These are phyloP conservation scores for Trichophyton mentagrophytes DNA, from an alignment of 2,329 filamentous ascomycete genomes.

Conservation along the genomic window DNA sequence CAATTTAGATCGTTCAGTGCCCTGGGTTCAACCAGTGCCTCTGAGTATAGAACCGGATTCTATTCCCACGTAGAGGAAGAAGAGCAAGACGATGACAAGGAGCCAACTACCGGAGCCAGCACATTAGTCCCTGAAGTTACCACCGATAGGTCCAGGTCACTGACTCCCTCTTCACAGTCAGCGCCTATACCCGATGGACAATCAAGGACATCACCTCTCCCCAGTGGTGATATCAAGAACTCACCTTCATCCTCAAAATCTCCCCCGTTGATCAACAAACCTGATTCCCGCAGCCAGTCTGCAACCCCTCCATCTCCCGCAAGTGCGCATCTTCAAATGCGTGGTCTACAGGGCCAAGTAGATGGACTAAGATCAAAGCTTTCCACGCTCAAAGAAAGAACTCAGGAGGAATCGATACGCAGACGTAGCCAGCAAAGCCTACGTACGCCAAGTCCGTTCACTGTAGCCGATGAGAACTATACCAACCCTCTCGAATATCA, in stretches of 20 bases:
- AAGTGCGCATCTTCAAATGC: constrained; percentile 59
- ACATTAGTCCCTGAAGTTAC: not conserved
- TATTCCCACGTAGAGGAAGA: not conserved
- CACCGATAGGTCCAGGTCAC: not conserved
- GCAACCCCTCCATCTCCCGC: constrained; percentile 47
- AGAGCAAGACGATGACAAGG: not conserved
- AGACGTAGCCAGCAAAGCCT: constrained; percentile 64
- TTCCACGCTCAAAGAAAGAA: constrained; percentile 63
- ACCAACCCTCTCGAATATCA: constrained; percentile 20
- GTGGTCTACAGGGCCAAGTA: constrained; percentile 70
- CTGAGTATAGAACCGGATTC: constrained; percentile 19
- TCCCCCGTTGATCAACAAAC: not conserved
- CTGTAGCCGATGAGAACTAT: constrained; percentile 53
- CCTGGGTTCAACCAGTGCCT: constrained; percentile 25
- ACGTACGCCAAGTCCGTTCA: constrained; percentile 66
- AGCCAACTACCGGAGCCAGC: not conserved
- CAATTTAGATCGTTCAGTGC: constrained; percentile 53
- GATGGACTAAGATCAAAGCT: constrained; percentile 75
- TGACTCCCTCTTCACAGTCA: not conserved
- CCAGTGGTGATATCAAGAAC: constrained; percentile 14
- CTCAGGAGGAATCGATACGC: constrained; percentile 64
- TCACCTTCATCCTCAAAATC: constrained; percentile 22
- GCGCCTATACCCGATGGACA: constrained; percentile 12
- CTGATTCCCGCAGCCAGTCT: constrained; percentile 24
- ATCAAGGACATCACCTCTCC: not conserved